Conservation (phyloP, 2,329 filamentous ascomycete species). For the Diplodia sapinea region DNA sequence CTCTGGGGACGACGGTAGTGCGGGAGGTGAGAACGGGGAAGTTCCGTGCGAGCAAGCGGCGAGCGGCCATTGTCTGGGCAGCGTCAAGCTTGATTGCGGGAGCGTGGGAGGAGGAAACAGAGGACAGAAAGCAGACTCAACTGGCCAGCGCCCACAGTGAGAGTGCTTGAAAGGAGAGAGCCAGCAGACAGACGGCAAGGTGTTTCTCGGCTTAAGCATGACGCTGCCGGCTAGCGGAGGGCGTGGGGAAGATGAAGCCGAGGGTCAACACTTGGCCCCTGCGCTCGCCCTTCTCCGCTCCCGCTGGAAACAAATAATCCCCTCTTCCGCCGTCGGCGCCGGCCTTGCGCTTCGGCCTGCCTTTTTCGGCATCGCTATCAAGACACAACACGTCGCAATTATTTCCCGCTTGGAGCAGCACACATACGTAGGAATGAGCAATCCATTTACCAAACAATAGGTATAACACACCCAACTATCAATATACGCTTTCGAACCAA, state of each 20-base stretch:
- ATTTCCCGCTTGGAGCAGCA: background rate
- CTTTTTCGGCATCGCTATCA: background rate
- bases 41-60: slow-evolving; percentile 52
- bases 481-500: slow-evolving; percentile 6
- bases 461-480: slow-evolving; percentile 17
- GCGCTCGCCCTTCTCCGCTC: slow-evolving; percentile 10
- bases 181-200: background rate
- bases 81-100: background rate
- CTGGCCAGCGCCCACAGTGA: background rate
- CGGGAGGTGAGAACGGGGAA: slow-evolving; percentile 50
- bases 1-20: slow-evolving; percentile 41
- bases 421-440: background rate
- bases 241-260: slow-evolving; percentile 24
- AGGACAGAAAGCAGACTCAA: background rate
- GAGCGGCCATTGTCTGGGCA: slow-evolving; percentile 49
- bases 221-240: slow-evolving; percentile 26
- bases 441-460: slow-evolving; percentile 26
- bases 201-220: slow-evolving; percentile 25
- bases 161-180: background rate
- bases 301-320: background rate
- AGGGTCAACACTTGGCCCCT: slow-evolving; percentile 7
- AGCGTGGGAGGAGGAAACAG: background rate
- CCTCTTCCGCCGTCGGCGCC: slow-evolving; percentile 6
- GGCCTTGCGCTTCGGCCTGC: slow-evolving; percentile 1
- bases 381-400: background rate